Base-by-base conservation (phyloP, 2,329 filamentous ascomycete species). In the Fusarium sp. region DNA sequence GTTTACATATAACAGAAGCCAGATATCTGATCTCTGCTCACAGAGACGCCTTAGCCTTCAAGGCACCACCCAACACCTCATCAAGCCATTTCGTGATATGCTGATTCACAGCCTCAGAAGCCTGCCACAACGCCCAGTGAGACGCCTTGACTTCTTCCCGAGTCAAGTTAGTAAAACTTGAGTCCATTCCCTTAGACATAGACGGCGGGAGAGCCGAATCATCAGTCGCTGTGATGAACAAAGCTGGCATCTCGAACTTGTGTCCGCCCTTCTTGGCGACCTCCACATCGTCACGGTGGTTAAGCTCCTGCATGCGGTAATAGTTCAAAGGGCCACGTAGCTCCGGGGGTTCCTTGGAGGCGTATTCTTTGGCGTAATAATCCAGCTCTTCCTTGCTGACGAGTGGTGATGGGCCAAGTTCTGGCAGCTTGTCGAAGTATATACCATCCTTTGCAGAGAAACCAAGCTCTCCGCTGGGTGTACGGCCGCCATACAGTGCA, bases 71-170 rank as follows among this genome's bases (percentile, higher is more conserved):
- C 27, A 78, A 74, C 37, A 88, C 85, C 62, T 87, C 85, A 66
- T 72, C 66, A 50, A 97, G 73, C 88, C 94, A 97, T 62, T 87
- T 84, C 60, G 83, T 85, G 73, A 97, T 85, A 66, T 90, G 83
- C 53, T 78, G 79, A 80, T 98, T 98, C 6, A 93, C 88, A 74
- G 91, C 88, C 26, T 85, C 87, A 0, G 91, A 86, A 70, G 88
- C 88, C 84, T 97, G 89, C 84, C 89, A 91, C 78, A 97, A 82
- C 48, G 91, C 93, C 95, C 95, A 98, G 81, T 98, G 96, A 20
- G 86, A 84, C 0, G 91, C 87, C 38, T 90, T 59, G 11, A 97
- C 91, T 78, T 92, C 88, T 12, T 83, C 86, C 66, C 86, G 85
- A 11, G 88, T 92, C 76, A 97, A 80, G 49, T 89, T 86, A 5